phyloP scores from a whole-genome alignment of 306 rosid species.

The Sesbania bispinosa region DNA sequence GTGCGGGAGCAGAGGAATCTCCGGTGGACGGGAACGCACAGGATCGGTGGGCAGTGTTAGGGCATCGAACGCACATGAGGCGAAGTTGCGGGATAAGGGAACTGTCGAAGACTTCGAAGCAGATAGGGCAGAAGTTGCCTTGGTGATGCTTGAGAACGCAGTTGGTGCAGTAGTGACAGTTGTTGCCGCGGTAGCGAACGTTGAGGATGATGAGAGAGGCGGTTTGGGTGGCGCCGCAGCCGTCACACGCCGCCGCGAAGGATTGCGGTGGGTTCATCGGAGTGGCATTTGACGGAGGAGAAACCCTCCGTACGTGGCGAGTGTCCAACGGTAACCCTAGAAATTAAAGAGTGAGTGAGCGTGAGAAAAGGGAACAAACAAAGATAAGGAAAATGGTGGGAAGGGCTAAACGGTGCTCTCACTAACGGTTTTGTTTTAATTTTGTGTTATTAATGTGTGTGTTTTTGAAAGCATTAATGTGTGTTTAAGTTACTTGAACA shows the following conservation, averaged over 20 bases:
- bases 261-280: conserved; percentile 32
- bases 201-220: conserved; percentile 44
- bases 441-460: no score
- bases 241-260: conserved; percentile 24
- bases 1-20: background rate
- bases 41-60: conserved; percentile 56
- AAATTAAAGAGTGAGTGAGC: background rate
- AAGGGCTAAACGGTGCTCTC: background rate
- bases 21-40: conserved; percentile 29
- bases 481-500: no score
- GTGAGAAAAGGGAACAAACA: background rate
- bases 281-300: conserved; percentile 26
- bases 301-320: background rate
- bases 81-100: conserved; percentile 42
- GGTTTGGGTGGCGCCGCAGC: conserved; percentile 38
- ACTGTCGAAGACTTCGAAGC: conserved; percentile 52
- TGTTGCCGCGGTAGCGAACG: conserved; percentile 33
- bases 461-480: no score
- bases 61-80: conserved; percentile 65
- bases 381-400: conserved; percentile 8
- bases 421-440: background rate
- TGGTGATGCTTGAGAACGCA: conserved; percentile 62
- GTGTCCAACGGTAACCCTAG: conserved; percentile 47
- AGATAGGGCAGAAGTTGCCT: conserved; percentile 67
- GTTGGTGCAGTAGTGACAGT: conserved; percentile 56